Evolutionary conservation across 2,329 filamentous ascomycete species (phyloP).

Genomic region (Hypocrella siamensis): DNA sequence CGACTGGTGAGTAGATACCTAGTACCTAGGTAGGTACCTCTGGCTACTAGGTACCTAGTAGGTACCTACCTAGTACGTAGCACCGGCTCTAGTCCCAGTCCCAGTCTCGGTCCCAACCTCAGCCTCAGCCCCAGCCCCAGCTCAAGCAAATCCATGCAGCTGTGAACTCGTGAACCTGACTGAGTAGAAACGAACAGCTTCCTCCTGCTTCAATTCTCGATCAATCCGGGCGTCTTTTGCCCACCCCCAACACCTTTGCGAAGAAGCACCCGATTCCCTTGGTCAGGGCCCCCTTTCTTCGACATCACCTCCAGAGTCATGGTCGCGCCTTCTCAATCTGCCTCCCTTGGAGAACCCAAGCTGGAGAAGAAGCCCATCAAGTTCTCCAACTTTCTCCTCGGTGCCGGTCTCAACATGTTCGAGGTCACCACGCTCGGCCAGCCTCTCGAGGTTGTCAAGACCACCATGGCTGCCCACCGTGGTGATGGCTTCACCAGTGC

Average conservation of each 20-base stretch:
- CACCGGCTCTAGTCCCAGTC: too few relatives aligned
- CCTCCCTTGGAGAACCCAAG: slow-evolving; percentile 29
- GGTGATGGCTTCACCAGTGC: slow-evolving; percentile 71
- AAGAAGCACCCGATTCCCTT: slow-evolving; percentile 90
- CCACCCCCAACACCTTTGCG: slow-evolving; percentile 32
- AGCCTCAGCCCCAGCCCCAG: too few relatives aligned
- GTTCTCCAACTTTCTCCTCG: slow-evolving; percentile 96
- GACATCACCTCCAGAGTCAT: slow-evolving; percentile 42
- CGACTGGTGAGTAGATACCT: too few relatives aligned
- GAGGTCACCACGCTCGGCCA: slow-evolving; percentile 57
- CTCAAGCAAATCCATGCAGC: too few relatives aligned
- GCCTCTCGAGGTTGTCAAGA: slow-evolving; percentile 98
- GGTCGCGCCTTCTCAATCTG: slow-evolving; percentile 42
- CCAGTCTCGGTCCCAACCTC: too few relatives aligned
- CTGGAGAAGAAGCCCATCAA: slow-evolving; percentile 99
- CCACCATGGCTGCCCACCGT: slow-evolving; percentile 97
- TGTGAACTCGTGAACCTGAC: too few relatives aligned
- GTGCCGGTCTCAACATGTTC: slow-evolving; percentile 89
- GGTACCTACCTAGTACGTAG: too few relatives aligned
- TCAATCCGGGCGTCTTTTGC: slow-evolving; percentile 11
- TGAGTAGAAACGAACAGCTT: too few relatives aligned
- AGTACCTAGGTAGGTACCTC: too few relatives aligned
- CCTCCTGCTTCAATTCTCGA: too few relatives aligned
- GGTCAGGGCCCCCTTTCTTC: slow-evolving; percentile 72
- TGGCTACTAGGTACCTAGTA: too few relatives aligned